Conservation (phyloP, 306 rosid species). For the Glycine soja region DNA sequence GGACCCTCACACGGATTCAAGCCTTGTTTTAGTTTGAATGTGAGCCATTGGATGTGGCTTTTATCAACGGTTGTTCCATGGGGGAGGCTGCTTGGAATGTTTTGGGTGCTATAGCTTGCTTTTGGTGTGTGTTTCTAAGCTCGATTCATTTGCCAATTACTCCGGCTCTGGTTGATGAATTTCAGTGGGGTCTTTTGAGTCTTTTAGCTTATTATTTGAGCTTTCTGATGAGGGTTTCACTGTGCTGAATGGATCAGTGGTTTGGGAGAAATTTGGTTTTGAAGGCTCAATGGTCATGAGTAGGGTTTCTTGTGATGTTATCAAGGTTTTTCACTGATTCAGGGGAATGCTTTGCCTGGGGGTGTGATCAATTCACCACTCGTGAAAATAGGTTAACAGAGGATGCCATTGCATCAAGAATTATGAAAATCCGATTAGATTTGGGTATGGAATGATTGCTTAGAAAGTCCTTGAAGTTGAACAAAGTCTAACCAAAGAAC, state of each 20-base stretch:
- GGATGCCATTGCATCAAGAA: constrained; percentile 57
- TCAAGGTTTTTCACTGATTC: constrained; percentile 52
- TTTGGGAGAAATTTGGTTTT: constrained; percentile 56
- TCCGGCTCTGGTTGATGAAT: constrained; percentile 16
- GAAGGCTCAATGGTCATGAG: constrained; percentile 65
- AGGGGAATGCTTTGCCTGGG: constrained; percentile 46
- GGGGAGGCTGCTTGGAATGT: constrained; percentile 38
- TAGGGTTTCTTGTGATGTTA: constrained; percentile 71
- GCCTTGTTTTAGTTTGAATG: constrained; percentile 54
- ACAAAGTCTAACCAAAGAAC: constrained; percentile 50
- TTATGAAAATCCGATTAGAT: constrained; percentile 42
- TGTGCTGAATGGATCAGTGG: not conserved
- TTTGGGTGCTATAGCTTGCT: constrained; percentile 64
- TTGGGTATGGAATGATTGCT: constrained; percentile 43
- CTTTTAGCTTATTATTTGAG: constrained; percentile 58
- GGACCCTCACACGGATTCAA: constrained; percentile 66
- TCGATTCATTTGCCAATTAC: constrained; percentile 53
- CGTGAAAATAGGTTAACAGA: constrained; percentile 48
- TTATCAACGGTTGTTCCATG: constrained; percentile 58
- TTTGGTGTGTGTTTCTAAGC: constrained; percentile 52
- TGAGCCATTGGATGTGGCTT: constrained; percentile 60
- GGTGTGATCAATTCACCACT: not conserved
- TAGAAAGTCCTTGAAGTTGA: constrained; percentile 61
- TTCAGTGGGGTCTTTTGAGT: constrained; percentile 35
- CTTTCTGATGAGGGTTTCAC: constrained; percentile 54